Evolutionary conservation across 495 filamentous ascomycete species (phyloP).

Genomic region (Cercophora sp.): DNA sequence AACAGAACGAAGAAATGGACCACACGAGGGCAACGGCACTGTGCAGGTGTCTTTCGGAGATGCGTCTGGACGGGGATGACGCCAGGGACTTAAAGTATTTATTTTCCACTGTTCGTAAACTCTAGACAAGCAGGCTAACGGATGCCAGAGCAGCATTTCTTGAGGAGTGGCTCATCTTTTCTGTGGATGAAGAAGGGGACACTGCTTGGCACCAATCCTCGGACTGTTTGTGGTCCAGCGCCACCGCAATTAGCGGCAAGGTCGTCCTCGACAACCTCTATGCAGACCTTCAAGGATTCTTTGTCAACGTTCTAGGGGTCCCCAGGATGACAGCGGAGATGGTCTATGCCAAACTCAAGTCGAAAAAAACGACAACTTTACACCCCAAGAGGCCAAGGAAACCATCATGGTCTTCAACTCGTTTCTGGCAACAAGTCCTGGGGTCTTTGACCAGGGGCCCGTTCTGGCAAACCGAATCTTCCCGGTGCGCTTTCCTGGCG

Average conservation of each 20-base stretch:
- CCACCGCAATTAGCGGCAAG: conserved; percentile 34
- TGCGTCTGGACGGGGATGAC: background rate
- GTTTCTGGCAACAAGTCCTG: conserved; percentile 14
- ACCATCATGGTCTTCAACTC: conserved; percentile 36
- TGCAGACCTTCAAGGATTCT: conserved; percentile 31
- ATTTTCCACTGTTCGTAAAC: background rate
- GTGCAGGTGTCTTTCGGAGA: background rate
- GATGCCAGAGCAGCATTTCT: conserved; percentile 11
- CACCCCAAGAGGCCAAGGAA: conserved; percentile 28
- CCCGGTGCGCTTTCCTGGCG: conserved; percentile 25
- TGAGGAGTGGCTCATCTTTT: conserved; percentile 25
- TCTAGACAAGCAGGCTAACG: background rate
- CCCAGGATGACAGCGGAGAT: conserved; percentile 27
- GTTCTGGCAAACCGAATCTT: conserved; percentile 18
- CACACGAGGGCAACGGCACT: background rate
- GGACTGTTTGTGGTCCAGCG: conserved; percentile 39
- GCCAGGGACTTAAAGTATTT: conserved; percentile 2
- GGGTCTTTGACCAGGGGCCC: background rate
- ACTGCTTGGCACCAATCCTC: conserved; percentile 30
- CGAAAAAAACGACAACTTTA: conserved; percentile 4
- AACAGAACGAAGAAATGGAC: background rate
- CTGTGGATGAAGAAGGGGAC: conserved; percentile 5
- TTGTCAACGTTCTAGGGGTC: conserved; percentile 33
- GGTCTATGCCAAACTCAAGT: conserved; percentile 33
- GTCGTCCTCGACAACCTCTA: conserved; percentile 33